These are phyloP conservation scores for Hippophae tibetana DNA, from an alignment of 306 rosid genomes.

Conservation along the genomic window DNA sequence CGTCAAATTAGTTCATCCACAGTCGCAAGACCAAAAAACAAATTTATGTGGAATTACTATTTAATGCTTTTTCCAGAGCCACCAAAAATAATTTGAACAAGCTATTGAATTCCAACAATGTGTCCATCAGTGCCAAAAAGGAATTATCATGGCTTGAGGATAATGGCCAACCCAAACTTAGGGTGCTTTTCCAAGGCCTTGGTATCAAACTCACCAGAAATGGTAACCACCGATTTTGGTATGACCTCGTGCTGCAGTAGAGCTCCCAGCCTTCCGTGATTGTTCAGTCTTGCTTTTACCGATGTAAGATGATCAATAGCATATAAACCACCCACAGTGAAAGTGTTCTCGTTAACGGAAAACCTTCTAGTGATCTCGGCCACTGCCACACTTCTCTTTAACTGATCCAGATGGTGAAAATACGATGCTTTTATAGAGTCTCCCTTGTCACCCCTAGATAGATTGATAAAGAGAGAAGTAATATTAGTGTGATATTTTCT, in stretches of 20 bases:
- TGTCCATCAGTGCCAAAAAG: conserved; percentile 15
- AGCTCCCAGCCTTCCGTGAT: conserved; percentile 75
- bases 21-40: conserved; percentile 27
- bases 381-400: conserved; percentile 70
- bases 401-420: conserved; percentile 56
- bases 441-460: conserved; percentile 78
- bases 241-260: conserved; percentile 81
- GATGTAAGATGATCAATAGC: conserved; percentile 66
- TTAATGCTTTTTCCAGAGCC: conserved; percentile 48
- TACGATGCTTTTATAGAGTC: conserved; percentile 75
- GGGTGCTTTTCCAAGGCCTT: conserved; percentile 71
- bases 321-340: conserved; percentile 78
- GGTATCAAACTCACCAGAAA: conserved; percentile 90
- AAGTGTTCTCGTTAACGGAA: conserved; percentile 78
- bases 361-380: conserved; percentile 68
- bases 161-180: conserved; percentile 77
- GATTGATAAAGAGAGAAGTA: neutral
- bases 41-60: conserved; percentile 57
- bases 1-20: conserved; percentile 40
- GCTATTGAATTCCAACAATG: conserved; percentile 16
- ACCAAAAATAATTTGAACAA: conserved; percentile 45
- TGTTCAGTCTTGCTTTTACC: conserved; percentile 84
- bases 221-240: conserved; percentile 76
- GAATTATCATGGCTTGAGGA: conserved; percentile 70
- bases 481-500: too few relatives aligned